Evolutionary conservation across 2,329 filamentous ascomycete species (phyloP), one percentile per base, ranked within the genome.

Genomic region (Penicillium sp.): DNA sequence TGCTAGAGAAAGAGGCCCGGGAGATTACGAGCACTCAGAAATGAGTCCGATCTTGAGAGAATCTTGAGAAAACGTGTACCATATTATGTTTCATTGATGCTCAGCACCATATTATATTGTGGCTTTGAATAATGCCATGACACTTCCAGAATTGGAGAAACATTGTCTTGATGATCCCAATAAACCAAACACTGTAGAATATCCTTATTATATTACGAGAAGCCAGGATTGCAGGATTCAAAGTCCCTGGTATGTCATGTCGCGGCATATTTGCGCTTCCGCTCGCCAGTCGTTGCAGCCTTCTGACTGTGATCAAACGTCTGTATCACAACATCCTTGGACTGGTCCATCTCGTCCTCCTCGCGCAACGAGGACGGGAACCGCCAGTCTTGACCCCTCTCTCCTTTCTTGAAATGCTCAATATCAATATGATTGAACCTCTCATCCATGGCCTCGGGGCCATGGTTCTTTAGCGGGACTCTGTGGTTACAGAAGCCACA

Each of bases 401-500:
- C 60, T 4, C 73, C 73, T 52, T 75, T 73, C 47, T 72, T 74
- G 55, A 78, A 79, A 64, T 80, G 78, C 49, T 74, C 62, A 17
- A 83, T 73, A 58, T 92, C 90, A 62, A 96, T 93, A 68, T 96
- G 91, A 64, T 93, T 78, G 62, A 85, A 86, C 2, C 86, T 74
- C 61, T 84, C 81, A 8, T 83, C 83, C 82, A 83, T 84, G 0
- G 85, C 84, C 25, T 82, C 82, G 1, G 79, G 70, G 4, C 82
- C 80, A 35, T 76, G 75, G 23, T 78, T 76, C 33, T 76, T 69
- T 31, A 86, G 78, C n/a, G 77, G 72, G 15, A 91, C 76, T 21
- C 86, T 79, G 19, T 75, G 67, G 17, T 76, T 68, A 71, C 91
- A 96, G 71, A 96, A 96, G 0, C 92, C 92, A 68, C 93, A 96